Evolutionary conservation across 805 yeast species (phyloP).

Genomic region (Candida peoriensis): DNA sequence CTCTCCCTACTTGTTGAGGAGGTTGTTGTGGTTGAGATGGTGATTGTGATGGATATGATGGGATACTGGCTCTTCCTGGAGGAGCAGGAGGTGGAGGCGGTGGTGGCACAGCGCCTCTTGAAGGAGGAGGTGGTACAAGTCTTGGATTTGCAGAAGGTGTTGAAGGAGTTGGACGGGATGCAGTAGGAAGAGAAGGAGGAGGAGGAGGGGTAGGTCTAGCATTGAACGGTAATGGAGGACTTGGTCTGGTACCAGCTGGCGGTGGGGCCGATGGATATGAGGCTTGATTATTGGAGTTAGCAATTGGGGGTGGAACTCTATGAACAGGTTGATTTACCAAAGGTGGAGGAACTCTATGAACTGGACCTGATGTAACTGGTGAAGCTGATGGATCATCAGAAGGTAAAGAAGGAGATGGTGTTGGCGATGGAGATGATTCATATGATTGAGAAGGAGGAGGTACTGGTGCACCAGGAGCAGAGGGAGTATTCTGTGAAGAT

Average conservation of each 20-base stretch:
- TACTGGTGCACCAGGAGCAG: slow-evolving; percentile 31
- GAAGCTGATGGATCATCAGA: too few species aligned
- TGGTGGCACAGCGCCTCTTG: slow-evolving; percentile 10
- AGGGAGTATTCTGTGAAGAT: too few species aligned
- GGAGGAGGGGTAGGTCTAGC: slow-evolving; percentile 6
- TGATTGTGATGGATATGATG: slow-evolving; percentile 7
- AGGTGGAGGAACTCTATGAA: slow-evolving; percentile 26
- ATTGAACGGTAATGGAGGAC: too few species aligned
- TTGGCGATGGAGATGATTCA: slow-evolving; percentile 2
- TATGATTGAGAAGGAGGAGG: slow-evolving; percentile 1
- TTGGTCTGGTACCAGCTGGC: slow-evolving; percentile 9
- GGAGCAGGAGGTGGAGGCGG: slow-evolving; percentile 14
- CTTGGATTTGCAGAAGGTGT: background rate
- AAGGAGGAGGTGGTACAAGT: slow-evolving; percentile 8
- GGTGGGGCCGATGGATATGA: slow-evolving; percentile 24
- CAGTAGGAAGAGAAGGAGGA: slow-evolving; percentile 5
- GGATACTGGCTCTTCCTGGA: slow-evolving; percentile 15
- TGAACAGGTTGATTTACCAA: slow-evolving; percentile 13
- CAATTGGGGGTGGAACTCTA: slow-evolving; percentile 21
- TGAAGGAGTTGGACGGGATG: slow-evolving; percentile 5
- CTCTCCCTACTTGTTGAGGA: slow-evolving; percentile 16
- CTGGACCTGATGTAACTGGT: slow-evolving; percentile 5
- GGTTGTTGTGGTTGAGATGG: slow-evolving; percentile 7
- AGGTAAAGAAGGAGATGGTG: slow-evolving; percentile 14
- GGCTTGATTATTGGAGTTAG: slow-evolving; percentile 10